Base-by-base conservation (phyloP, 257 asterid genomes). In the Petunia secreta region DNA sequence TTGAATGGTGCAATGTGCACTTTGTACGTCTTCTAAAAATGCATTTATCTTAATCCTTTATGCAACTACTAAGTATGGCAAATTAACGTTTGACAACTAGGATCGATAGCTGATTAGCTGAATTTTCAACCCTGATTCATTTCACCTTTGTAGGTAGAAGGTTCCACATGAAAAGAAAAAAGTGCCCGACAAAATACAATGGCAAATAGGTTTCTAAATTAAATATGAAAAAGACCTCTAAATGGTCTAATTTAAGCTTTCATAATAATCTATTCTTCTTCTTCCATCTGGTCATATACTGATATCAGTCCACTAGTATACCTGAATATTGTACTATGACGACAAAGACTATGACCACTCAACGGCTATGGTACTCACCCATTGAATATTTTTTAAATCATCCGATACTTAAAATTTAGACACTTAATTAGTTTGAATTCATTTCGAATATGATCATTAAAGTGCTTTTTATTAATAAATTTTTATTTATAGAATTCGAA, bases 251-350 rank as follows among this genome's bases (percentile, higher is more conserved):
- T 13, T 2, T 48, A 71, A 71, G 34, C 7, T 71, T 48, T 71
- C 77, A 25, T 71, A 48, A 48, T 71, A 59, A 71, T 34, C 13
- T 34, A 71, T 71, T 48, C 62, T 71, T 48, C 62, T 71, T 48
- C 62, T 48, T 11, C 77, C 77, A 71, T 71, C 44, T 71, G 77
- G 11, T 71, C 44, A 34, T 71, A 71, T 48, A 39, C 34, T 71
- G 43, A 71, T 71, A 25, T 25, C 25, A 25, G 77, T 34, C 6
- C 77, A 71, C 62, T 48, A 71, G 50, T 48, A 71, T 10, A 34
- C 60, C 5, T 16, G 43, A 71, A 71, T 34, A 48, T 71, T 46
- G 44, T 71, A 25, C 13, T 48, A 34, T 44, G 1, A 2, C 60
- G 50, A 11, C 44, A 48, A 34, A 48, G 77, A 71, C 44, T 25